Evolutionary conservation across 345 rosid species (phyloP), one percentile per base, ranked within the genome.

Genomic region (Hypericum perforatum): DNA sequence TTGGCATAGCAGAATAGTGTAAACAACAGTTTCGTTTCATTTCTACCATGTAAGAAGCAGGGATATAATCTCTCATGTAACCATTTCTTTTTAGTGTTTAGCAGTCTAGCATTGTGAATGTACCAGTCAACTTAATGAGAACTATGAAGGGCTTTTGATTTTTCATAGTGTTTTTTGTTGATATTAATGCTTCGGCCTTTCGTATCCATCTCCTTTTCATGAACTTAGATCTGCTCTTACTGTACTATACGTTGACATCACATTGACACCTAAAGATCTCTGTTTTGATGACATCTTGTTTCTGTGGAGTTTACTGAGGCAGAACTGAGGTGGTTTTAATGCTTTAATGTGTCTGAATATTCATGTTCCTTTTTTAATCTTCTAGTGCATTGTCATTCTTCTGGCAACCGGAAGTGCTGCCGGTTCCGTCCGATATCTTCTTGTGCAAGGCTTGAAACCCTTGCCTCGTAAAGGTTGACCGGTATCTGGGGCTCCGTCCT

Each of bases 401-500:
- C 47, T 13, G 50, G 38, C 44, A 47, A 45, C 37, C 48, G 61
- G 61, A 56, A 50, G 52, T 51, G 52, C 53, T 54, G 47, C 43
- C 47, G 60, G 45, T 41, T 68, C 57, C 22, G 54, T 54, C 32
- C 16, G 45, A 57, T 68, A 52, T 75, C 71, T 67, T 72, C 70
- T 76, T 72, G 76, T 76, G 70, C 58, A 12, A 48, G 67, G 72
- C 74, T 53, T 58, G 57, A 39, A 47, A 64, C 44, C 64, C 72
- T 70, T 49, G 53, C 65, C 67, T 70, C 61, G 64, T 61, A 52
- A 43, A 56, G 29, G 55, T 62, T 49, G 62, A 55, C 53, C 71
- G 57, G 60, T 69, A 67, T 58, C 56, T 67, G 44, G 60, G 62
- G 67, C 54, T 49, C 45, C 60, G 75, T 52, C 64, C 54, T 61